Conservation (phyloP, 164 flowering plant species). For the Akebia trifoliata region DNA sequence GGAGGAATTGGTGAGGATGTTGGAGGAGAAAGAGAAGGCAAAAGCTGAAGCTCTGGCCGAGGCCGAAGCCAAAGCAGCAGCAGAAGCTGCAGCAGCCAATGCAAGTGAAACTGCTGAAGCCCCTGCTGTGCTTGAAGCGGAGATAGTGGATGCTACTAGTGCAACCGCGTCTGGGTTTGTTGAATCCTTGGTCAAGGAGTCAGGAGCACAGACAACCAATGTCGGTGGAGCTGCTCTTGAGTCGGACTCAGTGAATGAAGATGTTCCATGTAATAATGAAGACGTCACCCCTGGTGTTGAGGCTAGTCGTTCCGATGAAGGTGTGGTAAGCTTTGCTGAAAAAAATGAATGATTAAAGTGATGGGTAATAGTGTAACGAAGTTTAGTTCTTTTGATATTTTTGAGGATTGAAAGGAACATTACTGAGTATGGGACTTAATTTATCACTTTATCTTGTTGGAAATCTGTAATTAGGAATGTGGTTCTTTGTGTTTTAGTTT, state of each 20-base stretch:
- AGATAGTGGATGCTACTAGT: too few species aligned
- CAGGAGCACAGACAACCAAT: constrained; percentile 9
- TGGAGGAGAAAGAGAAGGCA: constrained; percentile 52
- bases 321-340: too few species aligned
- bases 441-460: not conserved
- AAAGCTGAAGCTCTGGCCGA: not conserved
- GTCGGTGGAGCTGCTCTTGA: constrained; percentile 15
- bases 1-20: constrained; percentile 62
- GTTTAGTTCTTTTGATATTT: too few species aligned
- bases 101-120: too few species aligned
- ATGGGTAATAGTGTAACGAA: too few species aligned
- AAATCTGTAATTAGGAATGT: not conserved
- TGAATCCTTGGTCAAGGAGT: too few species aligned
- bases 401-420: not conserved
- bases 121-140: not conserved
- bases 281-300: constrained; percentile 8
- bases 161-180: too few species aligned
- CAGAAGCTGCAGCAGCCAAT: too few species aligned
- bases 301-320: too few species aligned
- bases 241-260: constrained; percentile 8
- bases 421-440: not conserved
- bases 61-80: not conserved
- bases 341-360: not conserved
- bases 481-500: not conserved
- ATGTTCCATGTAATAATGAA: constrained; percentile 10